These are phyloP conservation scores for Alternaria triticina DNA, from an alignment of 2,329 filamentous ascomycete species.

Conservation along the genomic window DNA sequence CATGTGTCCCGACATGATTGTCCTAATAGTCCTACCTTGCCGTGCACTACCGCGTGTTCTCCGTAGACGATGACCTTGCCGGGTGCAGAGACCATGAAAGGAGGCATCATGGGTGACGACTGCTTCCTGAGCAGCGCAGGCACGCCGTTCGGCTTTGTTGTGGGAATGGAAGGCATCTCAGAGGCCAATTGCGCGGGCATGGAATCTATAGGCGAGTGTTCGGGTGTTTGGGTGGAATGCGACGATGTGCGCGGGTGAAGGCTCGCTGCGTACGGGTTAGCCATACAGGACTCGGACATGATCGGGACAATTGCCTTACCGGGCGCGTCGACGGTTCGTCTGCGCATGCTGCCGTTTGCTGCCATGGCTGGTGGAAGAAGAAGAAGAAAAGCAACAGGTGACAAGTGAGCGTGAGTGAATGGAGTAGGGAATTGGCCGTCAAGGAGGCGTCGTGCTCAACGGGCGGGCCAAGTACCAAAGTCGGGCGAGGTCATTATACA, in stretches of 20 bases:
- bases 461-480: conserved; percentile 1
- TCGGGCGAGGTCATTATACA: conserved; percentile 22
- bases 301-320: conserved; percentile 22
- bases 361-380: conserved; percentile 24
- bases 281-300: conserved; percentile 1
- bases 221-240: conserved; percentile 36
- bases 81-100: conserved; percentile 97
- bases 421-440: background rate
- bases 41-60: conserved; percentile 97
- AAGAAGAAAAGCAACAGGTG: background rate
- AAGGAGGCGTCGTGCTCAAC: conserved; percentile 17
- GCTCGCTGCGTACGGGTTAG: conserved; percentile 26
- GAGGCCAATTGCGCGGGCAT: conserved; percentile 38
- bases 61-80: conserved; percentile 99
- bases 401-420: background rate
- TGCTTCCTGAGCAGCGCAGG: conserved; percentile 38
- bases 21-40: conserved; percentile 69
- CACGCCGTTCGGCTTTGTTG: conserved; percentile 16
- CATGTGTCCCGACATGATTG: background rate
- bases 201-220: conserved; percentile 34
- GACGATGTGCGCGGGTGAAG: conserved; percentile 30
- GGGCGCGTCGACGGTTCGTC: conserved; percentile 26
- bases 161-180: conserved; percentile 22
- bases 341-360: conserved; percentile 34
- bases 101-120: conserved; percentile 72